Evolutionary conservation across 2,329 filamentous ascomycete genomes (phyloP), one percentile per base, ranked within the genome.

Genomic region (Cercospora sojina): DNA sequence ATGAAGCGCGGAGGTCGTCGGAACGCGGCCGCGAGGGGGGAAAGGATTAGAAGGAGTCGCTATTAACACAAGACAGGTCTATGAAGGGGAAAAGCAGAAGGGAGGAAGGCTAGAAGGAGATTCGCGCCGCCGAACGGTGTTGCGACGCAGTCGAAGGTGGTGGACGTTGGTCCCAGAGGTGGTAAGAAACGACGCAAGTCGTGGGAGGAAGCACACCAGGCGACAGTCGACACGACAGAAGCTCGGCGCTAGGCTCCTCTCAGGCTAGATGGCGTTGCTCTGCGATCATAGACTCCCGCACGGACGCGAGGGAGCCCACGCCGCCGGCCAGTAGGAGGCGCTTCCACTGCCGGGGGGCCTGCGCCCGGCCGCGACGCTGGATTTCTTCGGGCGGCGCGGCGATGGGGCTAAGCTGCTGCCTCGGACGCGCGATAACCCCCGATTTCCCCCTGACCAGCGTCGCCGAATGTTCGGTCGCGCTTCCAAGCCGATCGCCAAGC

Each of bases 31-130:
- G 47, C 41, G 61, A 58, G 60, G 64, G 43, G 56, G 23, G 8
- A 35, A 57, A 60, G 62, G 32, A 67, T 67, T 67, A 67, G 59
- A 67, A 67, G 35, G 31, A 59, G 67, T 49, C n/a, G 62, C 55
- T 72, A 72, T 53, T 73, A 71, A 73, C 67, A 73, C 71, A 73
- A 63, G 55, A 65, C 57, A 58, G 60, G 65, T 62, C 31, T 59
- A 69, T 57, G 25, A 61, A 64, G 59, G 61, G 49, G 47, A 61
- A 67, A 67, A 53, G 66, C 67, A 56, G 64, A 63, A 67, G 66
- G 61, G 31, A 63, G 57, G 58, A 63, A 58, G 60, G 57, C 35
- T 29, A 66, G 59, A 62, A 63, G 49, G 61, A 51, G 53, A 59
- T 58, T 58, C 56, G 59, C 59, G 59, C 38, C 38, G 59, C 23